Percentiles rank a stretch among this genome's conserved stretches.
These are phyloP conservation scores for Puccinia coronata DNA, from an alignment of 1,284 basidiomycete genomes.

Conservation along the genomic window DNA sequence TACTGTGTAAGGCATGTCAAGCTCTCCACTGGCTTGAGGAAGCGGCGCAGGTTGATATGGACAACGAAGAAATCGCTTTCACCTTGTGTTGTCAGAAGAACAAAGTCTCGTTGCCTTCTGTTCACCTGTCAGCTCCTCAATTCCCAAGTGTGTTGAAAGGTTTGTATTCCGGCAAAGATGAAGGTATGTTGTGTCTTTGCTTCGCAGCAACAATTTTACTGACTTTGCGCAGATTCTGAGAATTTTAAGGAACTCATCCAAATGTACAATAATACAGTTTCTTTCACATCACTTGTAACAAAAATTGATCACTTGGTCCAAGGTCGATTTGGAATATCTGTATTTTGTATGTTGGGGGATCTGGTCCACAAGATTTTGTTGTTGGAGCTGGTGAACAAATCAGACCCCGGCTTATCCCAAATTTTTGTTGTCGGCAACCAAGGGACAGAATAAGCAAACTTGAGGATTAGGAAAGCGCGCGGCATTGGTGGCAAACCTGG, in stretches of 20 bases:
- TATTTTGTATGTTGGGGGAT: background rate
- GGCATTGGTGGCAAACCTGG: too few relatives aligned
- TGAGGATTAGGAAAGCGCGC: background rate
- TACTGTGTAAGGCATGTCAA: background rate
- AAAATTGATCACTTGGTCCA: background rate
- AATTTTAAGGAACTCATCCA: background rate
- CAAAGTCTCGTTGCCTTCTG: constrained; percentile 44
- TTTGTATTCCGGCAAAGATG: background rate
- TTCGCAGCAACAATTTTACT: background rate
- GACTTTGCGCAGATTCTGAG: background rate
- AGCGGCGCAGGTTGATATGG: too few relatives aligned
- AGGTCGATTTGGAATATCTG: background rate
- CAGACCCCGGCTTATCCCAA: background rate
- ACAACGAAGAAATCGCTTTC: background rate
- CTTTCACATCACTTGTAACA: background rate
- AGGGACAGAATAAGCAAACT: background rate
- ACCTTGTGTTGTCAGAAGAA: constrained; percentile 11
- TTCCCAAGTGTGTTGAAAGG: background rate
- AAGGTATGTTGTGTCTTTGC: background rate
- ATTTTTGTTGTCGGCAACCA: background rate
- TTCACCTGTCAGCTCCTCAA: background rate
- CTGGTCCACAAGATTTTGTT: background rate
- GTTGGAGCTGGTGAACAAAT: background rate
- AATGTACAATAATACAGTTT: background rate
- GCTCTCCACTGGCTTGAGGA: constrained; percentile 12